Evolutionary conservation across 2,329 filamentous ascomycete species (phyloP).

Genomic region (Verticillium tricorpus): DNA sequence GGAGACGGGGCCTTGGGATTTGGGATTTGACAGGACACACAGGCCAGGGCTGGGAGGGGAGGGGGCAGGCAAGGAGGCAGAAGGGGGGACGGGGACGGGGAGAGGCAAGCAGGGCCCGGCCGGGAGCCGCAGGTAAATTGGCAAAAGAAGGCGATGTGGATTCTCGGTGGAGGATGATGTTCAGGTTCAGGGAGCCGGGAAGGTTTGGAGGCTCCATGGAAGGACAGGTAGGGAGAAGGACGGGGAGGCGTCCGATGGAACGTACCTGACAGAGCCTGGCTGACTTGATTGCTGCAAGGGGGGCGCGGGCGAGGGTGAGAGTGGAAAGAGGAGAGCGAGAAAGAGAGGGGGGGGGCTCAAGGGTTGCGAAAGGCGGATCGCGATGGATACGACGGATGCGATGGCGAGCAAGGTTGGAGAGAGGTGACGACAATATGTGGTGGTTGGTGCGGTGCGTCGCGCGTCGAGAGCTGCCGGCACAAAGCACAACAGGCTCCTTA

Average conservation of each 20-base stretch:
- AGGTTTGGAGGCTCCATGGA: not conserved
- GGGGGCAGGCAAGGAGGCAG: not conserved
- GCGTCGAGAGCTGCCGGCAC: not conserved
- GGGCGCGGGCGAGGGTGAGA: not conserved
- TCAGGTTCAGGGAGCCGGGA: not conserved
- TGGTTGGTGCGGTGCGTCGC: not conserved
- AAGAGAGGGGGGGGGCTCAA: not conserved
- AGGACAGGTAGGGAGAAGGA: not conserved
- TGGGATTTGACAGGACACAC: not conserved
- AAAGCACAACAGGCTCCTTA: not conserved
- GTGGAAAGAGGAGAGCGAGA: not conserved
- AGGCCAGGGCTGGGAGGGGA: not conserved
- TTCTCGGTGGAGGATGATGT: not conserved
- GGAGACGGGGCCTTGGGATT: not conserved
- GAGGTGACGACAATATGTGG: not conserved
- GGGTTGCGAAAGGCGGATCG: not conserved
- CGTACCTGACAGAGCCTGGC: not conserved
- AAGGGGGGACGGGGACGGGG: not conserved
- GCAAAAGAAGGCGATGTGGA: not conserved
- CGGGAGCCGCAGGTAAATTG: conserved; percentile 4
- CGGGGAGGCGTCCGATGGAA: not conserved
- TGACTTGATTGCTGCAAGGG: not conserved
- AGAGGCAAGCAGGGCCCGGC: not conserved
- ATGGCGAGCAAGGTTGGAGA: not conserved
- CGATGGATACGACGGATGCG: conserved; percentile 1